A percentile compares a stretch with the other conserved stretches of the same genome.
phyloP scores from a whole-genome alignment of 2,329 filamentous ascomycete species.

The Diaporthe eres region DNA sequence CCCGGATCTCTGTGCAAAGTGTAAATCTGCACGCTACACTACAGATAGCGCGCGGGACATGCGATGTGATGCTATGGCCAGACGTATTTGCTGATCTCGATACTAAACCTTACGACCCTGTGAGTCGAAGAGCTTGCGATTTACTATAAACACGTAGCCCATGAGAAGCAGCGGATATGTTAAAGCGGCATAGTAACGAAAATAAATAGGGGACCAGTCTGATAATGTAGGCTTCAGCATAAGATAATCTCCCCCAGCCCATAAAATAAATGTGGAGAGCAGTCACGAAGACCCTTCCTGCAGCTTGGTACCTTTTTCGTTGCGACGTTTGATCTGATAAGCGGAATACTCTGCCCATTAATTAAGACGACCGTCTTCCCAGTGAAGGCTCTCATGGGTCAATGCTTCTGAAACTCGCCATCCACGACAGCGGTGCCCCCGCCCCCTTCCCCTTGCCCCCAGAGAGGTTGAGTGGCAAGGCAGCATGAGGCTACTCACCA shows the following conservation, averaged over 20 bases:
- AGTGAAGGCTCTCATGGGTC: background rate
- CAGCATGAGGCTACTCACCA: background rate
- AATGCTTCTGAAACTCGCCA: background rate
- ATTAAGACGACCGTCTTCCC: too few relatives aligned
- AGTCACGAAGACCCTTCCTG: background rate
- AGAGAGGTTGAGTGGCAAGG: background rate
- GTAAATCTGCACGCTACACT: background rate
- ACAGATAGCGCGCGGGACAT: background rate
- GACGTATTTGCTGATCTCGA: background rate
- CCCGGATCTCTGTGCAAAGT: background rate
- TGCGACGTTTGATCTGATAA: slow-evolving; percentile 24
- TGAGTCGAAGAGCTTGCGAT: background rate
- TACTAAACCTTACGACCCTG: background rate
- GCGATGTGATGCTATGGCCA: background rate
- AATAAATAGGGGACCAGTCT: background rate
- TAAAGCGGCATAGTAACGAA: background rate
- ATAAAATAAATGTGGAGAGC: background rate
- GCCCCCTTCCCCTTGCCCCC: too few relatives aligned
- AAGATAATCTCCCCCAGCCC: background rate
- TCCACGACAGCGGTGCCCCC: background rate
- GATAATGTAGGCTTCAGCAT: background rate
- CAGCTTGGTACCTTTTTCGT: background rate
- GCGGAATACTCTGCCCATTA: background rate
- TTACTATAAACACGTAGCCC: background rate
- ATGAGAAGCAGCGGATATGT: background rate